These are phyloP conservation scores for Angophora floribunda DNA, from an alignment of 345 rosid species.

Conservation along the genomic window DNA sequence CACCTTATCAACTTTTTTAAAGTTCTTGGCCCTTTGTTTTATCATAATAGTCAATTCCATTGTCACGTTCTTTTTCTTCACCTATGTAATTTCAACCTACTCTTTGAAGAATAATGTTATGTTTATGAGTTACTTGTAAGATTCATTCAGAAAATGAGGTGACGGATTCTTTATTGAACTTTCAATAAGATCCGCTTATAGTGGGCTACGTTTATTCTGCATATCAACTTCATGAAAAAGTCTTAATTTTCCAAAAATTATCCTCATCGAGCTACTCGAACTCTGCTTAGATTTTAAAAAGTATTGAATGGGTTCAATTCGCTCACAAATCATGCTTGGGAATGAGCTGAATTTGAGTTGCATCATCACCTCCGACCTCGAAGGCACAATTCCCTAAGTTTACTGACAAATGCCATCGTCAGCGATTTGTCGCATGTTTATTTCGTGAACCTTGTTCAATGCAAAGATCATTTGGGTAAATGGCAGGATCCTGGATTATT, in stretches of 20 bases:
- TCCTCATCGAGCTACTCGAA: neutral
- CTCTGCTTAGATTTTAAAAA: neutral
- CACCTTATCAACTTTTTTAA: neutral
- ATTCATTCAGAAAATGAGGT: neutral
- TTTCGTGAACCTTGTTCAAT: neutral
- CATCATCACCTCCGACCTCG: neutral
- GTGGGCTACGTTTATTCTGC: neutral
- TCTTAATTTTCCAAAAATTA: neutral
- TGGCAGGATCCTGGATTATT: neutral
- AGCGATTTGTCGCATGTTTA: neutral
- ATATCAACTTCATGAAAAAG: neutral
- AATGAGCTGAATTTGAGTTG: neutral
- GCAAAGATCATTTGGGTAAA: neutral
- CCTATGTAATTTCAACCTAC: neutral
- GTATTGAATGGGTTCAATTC: neutral
- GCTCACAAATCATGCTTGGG: neutral
- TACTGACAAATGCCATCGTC: neutral
- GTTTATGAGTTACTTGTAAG: neutral
- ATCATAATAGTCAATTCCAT: neutral
- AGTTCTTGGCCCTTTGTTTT: neutral
- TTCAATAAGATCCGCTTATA: neutral
- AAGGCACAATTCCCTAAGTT: neutral
- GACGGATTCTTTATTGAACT: neutral
- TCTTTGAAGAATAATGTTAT: neutral
- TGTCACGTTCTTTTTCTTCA: neutral